Percentiles rank a stretch among this genome's conserved stretches.
These are phyloP conservation scores for Leccinum rimulosum DNA, from an alignment of 768 basidiomycete genomes.

Conservation along the genomic window DNA sequence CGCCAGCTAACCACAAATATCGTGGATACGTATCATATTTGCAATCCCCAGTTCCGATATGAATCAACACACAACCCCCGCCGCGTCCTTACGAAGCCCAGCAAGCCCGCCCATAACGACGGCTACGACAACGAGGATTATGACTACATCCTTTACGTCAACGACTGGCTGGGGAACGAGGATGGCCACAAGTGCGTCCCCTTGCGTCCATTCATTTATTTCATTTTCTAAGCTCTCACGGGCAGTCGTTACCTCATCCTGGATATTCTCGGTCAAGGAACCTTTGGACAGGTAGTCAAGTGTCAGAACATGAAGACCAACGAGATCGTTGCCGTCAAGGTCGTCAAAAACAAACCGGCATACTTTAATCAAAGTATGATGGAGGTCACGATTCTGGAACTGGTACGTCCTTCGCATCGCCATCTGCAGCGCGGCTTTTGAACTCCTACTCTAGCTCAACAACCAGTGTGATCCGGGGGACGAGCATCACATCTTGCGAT, in stretches of 20 bases:
- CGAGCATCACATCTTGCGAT: slow-evolving; percentile 93
- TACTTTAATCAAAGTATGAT: slow-evolving; percentile 99
- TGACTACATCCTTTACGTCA: slow-evolving; percentile 99
- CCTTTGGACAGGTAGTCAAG: slow-evolving; percentile 99
- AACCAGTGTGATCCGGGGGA: slow-evolving; percentile 91
- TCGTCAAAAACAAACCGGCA: slow-evolving; percentile 99
- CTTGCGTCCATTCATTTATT: background rate
- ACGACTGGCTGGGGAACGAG: slow-evolving; percentile 93
- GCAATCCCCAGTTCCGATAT: slow-evolving; percentile 94
- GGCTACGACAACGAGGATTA: slow-evolving; percentile 99
- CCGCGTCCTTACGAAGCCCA: slow-evolving; percentile 95
- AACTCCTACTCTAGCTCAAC: slow-evolving; percentile 66
- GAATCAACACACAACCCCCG: slow-evolving; percentile 94
- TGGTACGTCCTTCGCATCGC: slow-evolving; percentile 56
- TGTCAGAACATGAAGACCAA: slow-evolving; percentile 99
- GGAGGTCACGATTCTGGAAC: slow-evolving; percentile 97
- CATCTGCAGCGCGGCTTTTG: background rate
- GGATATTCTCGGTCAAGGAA: slow-evolving; percentile 97
- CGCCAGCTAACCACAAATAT: slow-evolving; percentile 81
- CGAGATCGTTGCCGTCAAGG: slow-evolving; percentile 98
- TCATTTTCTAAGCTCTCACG: slow-evolving; percentile 14
- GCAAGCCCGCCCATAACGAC: slow-evolving; percentile 93
- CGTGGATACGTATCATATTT: slow-evolving; percentile 87
- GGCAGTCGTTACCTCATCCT: slow-evolving; percentile 85
- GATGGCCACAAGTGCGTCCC: slow-evolving; percentile 87